Percentiles rank a stretch among this genome's conserved stretches.
These are phyloP conservation scores for Hypholoma fasciculare DNA, from an alignment of 768 basidiomycete species.

Conservation along the genomic window DNA sequence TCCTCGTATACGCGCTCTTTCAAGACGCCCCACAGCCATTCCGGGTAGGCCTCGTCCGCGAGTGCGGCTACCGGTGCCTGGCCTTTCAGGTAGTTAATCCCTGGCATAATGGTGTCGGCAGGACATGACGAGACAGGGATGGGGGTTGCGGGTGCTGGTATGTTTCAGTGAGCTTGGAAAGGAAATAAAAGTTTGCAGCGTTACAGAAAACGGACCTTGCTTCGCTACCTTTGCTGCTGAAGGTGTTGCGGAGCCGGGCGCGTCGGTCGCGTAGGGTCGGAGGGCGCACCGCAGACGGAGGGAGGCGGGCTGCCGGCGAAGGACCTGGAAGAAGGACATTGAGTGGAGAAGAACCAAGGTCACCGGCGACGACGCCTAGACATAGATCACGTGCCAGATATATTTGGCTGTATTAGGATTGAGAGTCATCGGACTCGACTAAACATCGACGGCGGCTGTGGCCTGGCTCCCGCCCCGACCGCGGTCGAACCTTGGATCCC, in stretches of 20 bases:
- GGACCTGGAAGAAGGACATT: conserved; percentile 1
- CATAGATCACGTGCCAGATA: not conserved
- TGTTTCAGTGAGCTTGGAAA: not conserved
- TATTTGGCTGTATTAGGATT: not conserved
- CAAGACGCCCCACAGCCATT: conserved; percentile 85
- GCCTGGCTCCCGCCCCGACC: no score
- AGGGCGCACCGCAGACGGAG: not conserved
- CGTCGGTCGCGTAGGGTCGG: not conserved
- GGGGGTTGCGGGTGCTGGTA: conserved; percentile 1
- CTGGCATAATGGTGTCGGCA: conserved; percentile 74
- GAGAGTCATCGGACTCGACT: no score
- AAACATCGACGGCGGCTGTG: no score
- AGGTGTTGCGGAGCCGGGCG: not conserved
- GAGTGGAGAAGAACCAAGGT: not conserved
- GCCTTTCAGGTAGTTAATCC: conserved; percentile 80
- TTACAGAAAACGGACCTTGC: not conserved
- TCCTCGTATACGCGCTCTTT: conserved; percentile 60
- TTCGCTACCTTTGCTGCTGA: not conserved
- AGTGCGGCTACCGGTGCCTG: conserved; percentile 75
- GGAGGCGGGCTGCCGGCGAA: not conserved
- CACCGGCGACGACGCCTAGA: not conserved
- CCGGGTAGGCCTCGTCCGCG: conserved; percentile 83
- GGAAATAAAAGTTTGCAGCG: not conserved
- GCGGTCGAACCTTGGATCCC: no score
- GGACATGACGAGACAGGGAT: conserved; percentile 60